phyloP scores from a whole-genome alignment of 495 filamentous ascomycete species.

The Antarctomyces pellizariae region DNA sequence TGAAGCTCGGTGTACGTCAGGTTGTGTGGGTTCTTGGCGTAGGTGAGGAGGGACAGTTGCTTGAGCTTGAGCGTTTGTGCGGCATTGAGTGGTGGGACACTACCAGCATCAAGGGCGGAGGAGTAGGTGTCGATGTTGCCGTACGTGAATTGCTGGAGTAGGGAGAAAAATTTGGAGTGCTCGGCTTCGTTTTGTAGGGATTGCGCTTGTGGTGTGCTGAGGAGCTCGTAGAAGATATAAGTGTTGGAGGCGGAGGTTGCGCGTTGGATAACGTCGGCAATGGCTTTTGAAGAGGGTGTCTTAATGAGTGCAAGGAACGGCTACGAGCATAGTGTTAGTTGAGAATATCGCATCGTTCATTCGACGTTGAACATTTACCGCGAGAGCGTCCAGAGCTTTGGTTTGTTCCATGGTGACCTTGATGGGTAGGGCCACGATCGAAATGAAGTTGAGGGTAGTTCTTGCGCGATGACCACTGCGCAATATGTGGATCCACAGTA shows the following conservation, averaged over 20 bases:
- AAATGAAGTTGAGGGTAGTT: too few species aligned
- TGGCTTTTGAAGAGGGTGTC: conserved; percentile 59
- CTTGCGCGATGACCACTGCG: too few species aligned
- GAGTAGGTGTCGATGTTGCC: conserved; percentile 64
- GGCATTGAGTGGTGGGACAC: conserved; percentile 47
- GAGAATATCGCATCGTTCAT: conserved; percentile 2
- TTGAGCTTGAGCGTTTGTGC: conserved; percentile 69
- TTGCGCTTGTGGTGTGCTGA: conserved; percentile 63
- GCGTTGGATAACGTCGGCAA: conserved; percentile 66
- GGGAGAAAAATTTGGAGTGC: conserved; percentile 31
- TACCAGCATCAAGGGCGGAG: conserved; percentile 18
- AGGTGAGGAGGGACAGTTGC: conserved; percentile 67
- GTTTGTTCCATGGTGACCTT: conserved; percentile 77
- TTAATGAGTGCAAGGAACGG: conserved; percentile 76
- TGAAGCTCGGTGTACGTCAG: conserved; percentile 55
- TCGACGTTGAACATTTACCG: conserved; percentile 15
- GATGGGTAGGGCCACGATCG: too few species aligned
- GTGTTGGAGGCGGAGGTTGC: conserved; percentile 74
- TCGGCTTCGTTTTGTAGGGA: conserved; percentile 29
- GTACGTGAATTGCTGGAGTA: conserved; percentile 83
- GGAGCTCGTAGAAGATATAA: conserved; percentile 85
- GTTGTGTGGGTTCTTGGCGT: conserved; percentile 31
- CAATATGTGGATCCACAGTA: too few species aligned
- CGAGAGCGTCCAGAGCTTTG: conserved; percentile 64
- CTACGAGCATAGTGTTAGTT: conserved; percentile 15